Conservation (phyloP, 2,329 filamentous ascomycete species). For the Pleochaeta shiraiana region DNA sequence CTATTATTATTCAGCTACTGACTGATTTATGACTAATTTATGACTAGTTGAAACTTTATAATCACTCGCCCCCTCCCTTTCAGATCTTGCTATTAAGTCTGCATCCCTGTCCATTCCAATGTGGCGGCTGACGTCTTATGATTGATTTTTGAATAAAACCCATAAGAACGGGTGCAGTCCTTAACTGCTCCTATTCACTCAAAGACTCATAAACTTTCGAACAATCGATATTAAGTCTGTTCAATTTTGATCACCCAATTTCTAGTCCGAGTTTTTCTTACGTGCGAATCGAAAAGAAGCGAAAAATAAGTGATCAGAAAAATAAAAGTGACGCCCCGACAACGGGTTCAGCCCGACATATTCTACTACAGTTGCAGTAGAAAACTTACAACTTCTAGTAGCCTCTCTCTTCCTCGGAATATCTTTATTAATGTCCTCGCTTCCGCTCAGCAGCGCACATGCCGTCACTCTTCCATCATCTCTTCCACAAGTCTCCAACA, state of each 20-base stretch:
- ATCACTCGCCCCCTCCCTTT: neutral
- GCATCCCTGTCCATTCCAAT: neutral
- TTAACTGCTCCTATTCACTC: no score
- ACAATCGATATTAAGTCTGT: no score
- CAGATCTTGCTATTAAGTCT: neutral
- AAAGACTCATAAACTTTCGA: no score
- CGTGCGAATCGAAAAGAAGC: neutral
- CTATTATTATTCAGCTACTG: no score
- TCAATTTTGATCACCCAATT: no score
- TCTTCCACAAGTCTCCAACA: neutral
- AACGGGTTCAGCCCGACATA: neutral
- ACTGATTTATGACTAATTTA: no score
- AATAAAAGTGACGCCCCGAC: neutral
- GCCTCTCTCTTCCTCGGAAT: slow-evolving; percentile 7
- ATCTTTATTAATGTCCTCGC: slow-evolving; percentile 11
- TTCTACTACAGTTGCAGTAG: neutral
- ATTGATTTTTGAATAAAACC: neutral
- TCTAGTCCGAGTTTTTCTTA: no score
- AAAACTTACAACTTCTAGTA: slow-evolving; percentile 7
- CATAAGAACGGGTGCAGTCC: neutral
- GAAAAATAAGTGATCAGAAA: neutral
- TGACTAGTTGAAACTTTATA: neutral
- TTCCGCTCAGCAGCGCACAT: slow-evolving; percentile 8
- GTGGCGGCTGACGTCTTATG: neutral
- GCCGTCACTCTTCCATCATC: neutral